Conservation (phyloP, 176 grass and related monocot species). For the Hsuehochloa calcarea region DNA sequence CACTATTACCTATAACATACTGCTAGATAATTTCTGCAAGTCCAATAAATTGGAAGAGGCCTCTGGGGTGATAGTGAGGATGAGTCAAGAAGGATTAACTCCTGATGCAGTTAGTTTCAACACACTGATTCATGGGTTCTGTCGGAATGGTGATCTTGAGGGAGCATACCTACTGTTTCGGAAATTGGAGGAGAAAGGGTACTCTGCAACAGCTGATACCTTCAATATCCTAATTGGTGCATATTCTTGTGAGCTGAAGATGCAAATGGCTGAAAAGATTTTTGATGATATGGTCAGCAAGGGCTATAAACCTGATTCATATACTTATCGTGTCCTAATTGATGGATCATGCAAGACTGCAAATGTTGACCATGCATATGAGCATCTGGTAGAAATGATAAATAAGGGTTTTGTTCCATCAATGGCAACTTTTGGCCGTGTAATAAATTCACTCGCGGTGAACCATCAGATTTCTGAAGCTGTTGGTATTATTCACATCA, state of each 20-base stretch:
- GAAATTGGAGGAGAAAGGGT: conserved; percentile 65
- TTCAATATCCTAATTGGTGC: conserved; percentile 84
- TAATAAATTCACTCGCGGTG: conserved; percentile 66
- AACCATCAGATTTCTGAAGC: conserved; percentile 55
- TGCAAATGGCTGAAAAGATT: conserved; percentile 81
- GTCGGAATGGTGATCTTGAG: conserved; percentile 70
- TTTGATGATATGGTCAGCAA: conserved; percentile 67
- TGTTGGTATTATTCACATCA: conserved; percentile 64
- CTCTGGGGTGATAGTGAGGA: conserved; percentile 63
- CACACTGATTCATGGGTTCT: conserved; percentile 85
- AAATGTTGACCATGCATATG: conserved; percentile 53
- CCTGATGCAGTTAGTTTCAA: conserved; percentile 86
- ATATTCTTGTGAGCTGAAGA: conserved; percentile 68
- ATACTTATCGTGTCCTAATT: conserved; percentile 76
- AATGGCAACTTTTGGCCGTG: conserved; percentile 66
- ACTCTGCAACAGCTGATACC: conserved; percentile 66
- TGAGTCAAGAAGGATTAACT: conserved; percentile 77
- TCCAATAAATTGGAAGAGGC: conserved; percentile 64
- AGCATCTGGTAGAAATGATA: conserved; percentile 68
- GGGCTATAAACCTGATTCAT: conserved; percentile 61
- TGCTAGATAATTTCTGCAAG: conserved; percentile 83
- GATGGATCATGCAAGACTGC: conserved; percentile 78
- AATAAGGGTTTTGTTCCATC: conserved; percentile 68
- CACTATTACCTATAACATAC: conserved; percentile 81
- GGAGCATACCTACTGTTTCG: conserved; percentile 71